Conservation (phyloP, 2,329 filamentous ascomycete species). For the Neocucurbitaria cava region DNA sequence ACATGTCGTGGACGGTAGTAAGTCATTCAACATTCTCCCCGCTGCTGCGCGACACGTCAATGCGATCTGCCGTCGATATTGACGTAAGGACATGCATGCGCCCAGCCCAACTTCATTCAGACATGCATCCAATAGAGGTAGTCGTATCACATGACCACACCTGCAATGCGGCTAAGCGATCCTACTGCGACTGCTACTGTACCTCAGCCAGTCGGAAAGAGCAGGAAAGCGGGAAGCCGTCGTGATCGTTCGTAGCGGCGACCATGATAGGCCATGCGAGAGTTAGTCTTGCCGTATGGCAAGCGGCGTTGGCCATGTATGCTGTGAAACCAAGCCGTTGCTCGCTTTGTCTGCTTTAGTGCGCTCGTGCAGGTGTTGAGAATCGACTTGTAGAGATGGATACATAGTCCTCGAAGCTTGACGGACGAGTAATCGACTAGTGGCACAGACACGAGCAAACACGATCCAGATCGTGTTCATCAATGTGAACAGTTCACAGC, state of each 20-base stretch:
- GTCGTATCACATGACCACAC: slow-evolving; percentile 35
- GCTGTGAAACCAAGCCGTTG: slow-evolving; percentile 31
- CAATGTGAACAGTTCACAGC: background rate
- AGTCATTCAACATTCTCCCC: background rate
- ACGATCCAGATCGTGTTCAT: background rate
- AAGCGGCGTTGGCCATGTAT: slow-evolving; percentile 16
- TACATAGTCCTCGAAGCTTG: background rate
- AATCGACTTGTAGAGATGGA: slow-evolving; percentile 6
- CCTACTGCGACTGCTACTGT: slow-evolving; percentile 26
- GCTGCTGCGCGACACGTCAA: slow-evolving; percentile 1
- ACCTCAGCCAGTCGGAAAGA: slow-evolving; percentile 40
- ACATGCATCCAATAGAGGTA: slow-evolving; percentile 1
- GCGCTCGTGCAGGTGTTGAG: slow-evolving; percentile 24
- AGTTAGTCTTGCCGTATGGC: slow-evolving; percentile 23
- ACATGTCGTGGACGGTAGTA: background rate
- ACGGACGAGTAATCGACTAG: background rate
- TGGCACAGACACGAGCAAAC: background rate
- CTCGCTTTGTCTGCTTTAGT: slow-evolving; percentile 26
- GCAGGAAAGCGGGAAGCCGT: slow-evolving; percentile 27
- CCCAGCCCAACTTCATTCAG: background rate
- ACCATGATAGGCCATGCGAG: slow-evolving; percentile 16
- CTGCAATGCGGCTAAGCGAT: slow-evolving; percentile 42
- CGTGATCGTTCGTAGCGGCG: slow-evolving; percentile 27
- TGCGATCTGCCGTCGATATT: background rate
- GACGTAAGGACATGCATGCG: background rate